Evolutionary conservation across 1,284 basidiomycete genomes (phyloP).

Genomic region (Naganishia cerealis): DNA sequence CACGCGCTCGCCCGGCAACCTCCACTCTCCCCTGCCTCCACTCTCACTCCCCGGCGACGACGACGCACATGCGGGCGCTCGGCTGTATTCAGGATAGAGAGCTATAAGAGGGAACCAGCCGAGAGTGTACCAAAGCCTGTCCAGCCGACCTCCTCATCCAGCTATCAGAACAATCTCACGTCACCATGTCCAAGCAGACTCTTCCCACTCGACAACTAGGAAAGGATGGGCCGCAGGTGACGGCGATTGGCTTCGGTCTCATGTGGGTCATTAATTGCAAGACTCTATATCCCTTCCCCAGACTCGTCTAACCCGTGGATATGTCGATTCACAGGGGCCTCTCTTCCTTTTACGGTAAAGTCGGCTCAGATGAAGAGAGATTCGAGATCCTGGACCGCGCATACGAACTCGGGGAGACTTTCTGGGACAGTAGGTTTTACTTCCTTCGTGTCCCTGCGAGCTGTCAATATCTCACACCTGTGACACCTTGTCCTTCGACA

Average conservation of each 20-base stretch:
- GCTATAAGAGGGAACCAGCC: too few relatives aligned
- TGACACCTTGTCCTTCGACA: background rate
- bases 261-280: constrained; percentile 1
- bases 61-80: too few relatives aligned
- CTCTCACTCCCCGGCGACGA: too few relatives aligned
- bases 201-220: constrained; percentile 30
- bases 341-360: constrained; percentile 32
- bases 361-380: constrained; percentile 54
- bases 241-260: constrained; percentile 31
- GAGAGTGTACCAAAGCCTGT: too few relatives aligned
- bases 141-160: too few relatives aligned
- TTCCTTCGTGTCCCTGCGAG: background rate
- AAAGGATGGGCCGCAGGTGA: constrained; percentile 26
- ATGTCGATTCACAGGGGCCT: constrained; percentile 13
- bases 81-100: too few relatives aligned
- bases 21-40: too few relatives aligned
- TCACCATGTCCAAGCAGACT: background rate
- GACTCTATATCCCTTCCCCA: background rate
- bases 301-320: background rate
- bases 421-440: constrained; percentile 32
- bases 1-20: too few relatives aligned
- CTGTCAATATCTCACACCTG: background rate
- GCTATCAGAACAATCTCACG: background rate
- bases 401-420: constrained; percentile 31
- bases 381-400: constrained; percentile 49